Evolutionary conservation across 306 rosid species (phyloP).

Genomic region (Glycine tomentella): DNA sequence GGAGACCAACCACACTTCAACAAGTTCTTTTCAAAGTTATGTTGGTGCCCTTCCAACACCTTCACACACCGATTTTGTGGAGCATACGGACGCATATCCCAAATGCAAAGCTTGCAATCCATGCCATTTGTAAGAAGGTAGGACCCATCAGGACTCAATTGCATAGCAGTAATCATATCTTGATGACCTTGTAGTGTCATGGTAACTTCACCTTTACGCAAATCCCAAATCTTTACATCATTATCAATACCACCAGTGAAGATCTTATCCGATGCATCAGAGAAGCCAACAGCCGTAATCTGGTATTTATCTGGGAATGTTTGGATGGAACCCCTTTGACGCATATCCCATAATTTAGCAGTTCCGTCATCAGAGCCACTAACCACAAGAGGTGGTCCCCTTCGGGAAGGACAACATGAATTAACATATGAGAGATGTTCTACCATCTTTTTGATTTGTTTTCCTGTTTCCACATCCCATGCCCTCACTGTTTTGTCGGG

Average conservation of each 20-base stretch:
- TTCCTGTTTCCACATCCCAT: slow-evolving; percentile 96
- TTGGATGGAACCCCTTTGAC: slow-evolving; percentile 95
- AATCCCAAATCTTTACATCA: slow-evolving; percentile 93
- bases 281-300: slow-evolving; percentile 87
- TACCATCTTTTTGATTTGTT: slow-evolving; percentile 92
- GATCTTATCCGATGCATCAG: slow-evolving; percentile 95
- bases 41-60: slow-evolving; percentile 94
- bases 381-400: slow-evolving; percentile 92
- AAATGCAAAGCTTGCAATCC: slow-evolving; percentile 95
- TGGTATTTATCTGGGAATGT: slow-evolving; percentile 96
- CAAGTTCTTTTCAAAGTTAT: slow-evolving; percentile 88
- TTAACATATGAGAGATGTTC: slow-evolving; percentile 93
- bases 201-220: slow-evolving; percentile 89
- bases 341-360: slow-evolving; percentile 97
- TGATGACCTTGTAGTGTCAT: slow-evolving; percentile 97
- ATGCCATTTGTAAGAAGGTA: slow-evolving; percentile 95
- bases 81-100: slow-evolving; percentile 99
- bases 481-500: slow-evolving; percentile 91
- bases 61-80: slow-evolving; percentile 95
- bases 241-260: slow-evolving; percentile 92
- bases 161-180: slow-evolving; percentile 97
- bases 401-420: slow-evolving; percentile 91
- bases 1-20: slow-evolving; percentile 92
- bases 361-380: slow-evolving; percentile 98
- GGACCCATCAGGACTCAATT: slow-evolving; percentile 97